Base-by-base conservation (phyloP, 1,284 basidiomycete species). In the Rhodotorula mucilaginosa region DNA sequence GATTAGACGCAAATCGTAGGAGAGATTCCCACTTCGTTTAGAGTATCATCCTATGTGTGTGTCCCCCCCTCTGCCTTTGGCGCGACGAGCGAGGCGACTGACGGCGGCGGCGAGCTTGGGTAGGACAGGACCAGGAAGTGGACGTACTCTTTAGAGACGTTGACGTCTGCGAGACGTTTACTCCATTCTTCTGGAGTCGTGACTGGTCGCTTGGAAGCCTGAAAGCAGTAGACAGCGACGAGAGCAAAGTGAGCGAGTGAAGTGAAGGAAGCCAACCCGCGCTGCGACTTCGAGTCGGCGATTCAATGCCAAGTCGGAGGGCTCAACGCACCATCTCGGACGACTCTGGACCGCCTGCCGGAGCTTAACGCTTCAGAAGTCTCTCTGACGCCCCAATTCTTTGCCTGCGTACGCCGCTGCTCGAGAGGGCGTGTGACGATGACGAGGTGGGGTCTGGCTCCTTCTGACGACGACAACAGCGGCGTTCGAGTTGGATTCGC, bases 1-100 rank as follows among this genome's bases (percentile, higher is more conserved):
- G 84, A 82, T 70, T 74, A 71, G 73, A 58, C 64, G 78, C 62
- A 79, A 82, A 84, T 84, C 65, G 47, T 72, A 71, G 84, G 85
- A 86, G 85, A 86, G 85, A 86, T 86, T 86, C 85, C 85, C 85
- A 86, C 85, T 84, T 85, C 83, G 82, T 77, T 76, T 78, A 70
- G 72, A 74, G 71, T 82, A 79, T 84, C 84, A 85, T 85, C 84
- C 81, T 61, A 56, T 15, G 39, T 29, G 23, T 16, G 23, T 44
- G 19, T 44, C 34, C 12, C 61, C 13, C 23, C 31, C 48, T 10
- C 49, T 5, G 54, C 12, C 4, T 13, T 12, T 13, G 26, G n/a
- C 16, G 12, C n/a, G 15, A 18, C 23, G 54, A 16, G 47, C 69
- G 67, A 69, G 47, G 65, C 68, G 57, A 59, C 67, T 82, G 68